Conservation (phyloP, 2,329 filamentous ascomycete species). For the Colletotrichum sp. region DNA sequence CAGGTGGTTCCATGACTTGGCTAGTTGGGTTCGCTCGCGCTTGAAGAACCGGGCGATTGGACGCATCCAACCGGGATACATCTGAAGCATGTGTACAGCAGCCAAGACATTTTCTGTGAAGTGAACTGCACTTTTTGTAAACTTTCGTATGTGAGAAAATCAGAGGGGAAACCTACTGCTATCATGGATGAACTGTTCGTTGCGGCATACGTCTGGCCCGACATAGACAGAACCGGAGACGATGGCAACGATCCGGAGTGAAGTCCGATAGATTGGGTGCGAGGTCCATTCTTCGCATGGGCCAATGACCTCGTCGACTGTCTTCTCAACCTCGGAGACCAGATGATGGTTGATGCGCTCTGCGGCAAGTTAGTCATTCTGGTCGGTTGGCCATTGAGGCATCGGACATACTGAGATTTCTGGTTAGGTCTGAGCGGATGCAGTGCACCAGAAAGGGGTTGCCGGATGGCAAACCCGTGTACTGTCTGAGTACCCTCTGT, state of each 20-base stretch:
- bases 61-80: neutral
- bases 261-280: conserved; percentile 36
- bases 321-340: conserved; percentile 8
- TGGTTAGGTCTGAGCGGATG: conserved; percentile 2
- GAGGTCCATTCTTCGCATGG: conserved; percentile 40
- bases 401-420: neutral
- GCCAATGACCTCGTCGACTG: conserved; percentile 34
- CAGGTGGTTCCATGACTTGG: neutral
- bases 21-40: neutral
- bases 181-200: conserved; percentile 44
- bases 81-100: neutral
- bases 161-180: conserved; percentile 46
- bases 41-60: neutral
- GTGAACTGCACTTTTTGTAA: conserved; percentile 18
- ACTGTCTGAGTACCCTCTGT: conserved; percentile 1
- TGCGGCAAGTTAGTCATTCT: neutral
- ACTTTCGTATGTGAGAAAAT: conserved; percentile 24
- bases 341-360: neutral
- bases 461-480: conserved; percentile 2
- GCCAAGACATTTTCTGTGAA: neutral
- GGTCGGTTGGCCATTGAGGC: neutral
- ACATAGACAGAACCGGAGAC: conserved; percentile 50
- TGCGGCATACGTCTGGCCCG: conserved; percentile 45
- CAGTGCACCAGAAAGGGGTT: conserved; percentile 4
- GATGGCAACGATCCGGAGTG: conserved; percentile 47